Base-by-base conservation (phyloP, 2,329 filamentous ascomycete genomes). In the Aureobasidium sp. region DNA sequence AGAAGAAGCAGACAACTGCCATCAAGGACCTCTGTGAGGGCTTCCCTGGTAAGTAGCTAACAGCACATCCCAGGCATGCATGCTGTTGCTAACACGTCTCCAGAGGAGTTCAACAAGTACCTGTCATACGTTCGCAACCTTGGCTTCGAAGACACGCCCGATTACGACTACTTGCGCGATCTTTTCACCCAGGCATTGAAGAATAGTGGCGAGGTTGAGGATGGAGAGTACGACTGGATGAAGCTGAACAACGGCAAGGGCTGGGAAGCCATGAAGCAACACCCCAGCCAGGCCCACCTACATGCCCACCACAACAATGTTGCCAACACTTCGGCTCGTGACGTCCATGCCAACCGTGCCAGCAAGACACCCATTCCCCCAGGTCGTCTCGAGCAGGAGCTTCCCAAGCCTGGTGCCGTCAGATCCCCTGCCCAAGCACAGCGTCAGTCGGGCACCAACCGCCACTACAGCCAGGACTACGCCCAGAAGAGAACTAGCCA, bases 181-280 rank as follows among this genome's bases (percentile, higher is more conserved):
- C 86, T 99, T 62, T 96, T 99, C 79, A 97, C 93, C 1, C 90
- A 96, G 76, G 91, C 93, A 25, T 83, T 97, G 66, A 96, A 97
- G 83, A 93, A 91, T 74, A 89, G 89, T 2, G 92, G 92, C 61
- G 92, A 96, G 70, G 87, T 97, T 9, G 94, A 97, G 74, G 94
- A 99, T 76, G 94, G 94, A 71, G 93, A 97, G 75, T 99, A 97
- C 76, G 94, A 99, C 79, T 99, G 94, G 94, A 96, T 97, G 91
- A 97, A 96, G 83, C 82, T 96, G 69, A 94, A 91, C 80, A 90
- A 91, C 77, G 87, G 87, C 68, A 94, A 96, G 78, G 91, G 91
- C 65, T 96, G 90, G 90, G 91, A 96, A 77, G 85, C 84, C 63
- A 90, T 87, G 75, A 88, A 88, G 72, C 79, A 82, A 63, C 85